Evolutionary conservation across 768 basidiomycete species (phyloP), one percentile per base, ranked within the genome.

Genomic region (Boletus vermiculosoides): DNA sequence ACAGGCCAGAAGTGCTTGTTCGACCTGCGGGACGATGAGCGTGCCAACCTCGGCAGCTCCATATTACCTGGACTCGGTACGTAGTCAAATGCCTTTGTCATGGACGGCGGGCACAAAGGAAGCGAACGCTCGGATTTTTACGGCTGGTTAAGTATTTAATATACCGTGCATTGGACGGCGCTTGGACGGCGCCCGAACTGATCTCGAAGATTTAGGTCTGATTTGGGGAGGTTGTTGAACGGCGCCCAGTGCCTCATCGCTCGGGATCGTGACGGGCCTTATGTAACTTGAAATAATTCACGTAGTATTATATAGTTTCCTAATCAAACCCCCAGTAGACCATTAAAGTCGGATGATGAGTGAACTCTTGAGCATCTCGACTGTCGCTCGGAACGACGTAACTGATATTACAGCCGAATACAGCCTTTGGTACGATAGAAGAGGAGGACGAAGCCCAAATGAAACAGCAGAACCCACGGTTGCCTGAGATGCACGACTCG

Each of bases 1-100:
- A 56, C 52, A 18, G 60, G 49, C 64, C 67, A 60, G 30, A 56
- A n/a, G 31, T 46, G 62, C 36, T 57, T 63, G 44, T 13, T 30
- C 7, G 46, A 18, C 50, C 20, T 63, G 25, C 56, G 54, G 23
- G 57, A 33, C 15, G 53, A 39, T 11, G 55, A 8, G 15, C 28
- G 53, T 10, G 50, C 25, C 25, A 40, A 10, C 20, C 25, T 23
- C 0, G 61, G 31, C 12, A 52, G 28, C 11, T 66, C 51, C 45
- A 31, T 15, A 10, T 18, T 25, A 2, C 16, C 33, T 12, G 45
- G 18, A 22, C 15, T 33, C 16, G 7, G 20, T 30, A n/a, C 20
- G 28, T 41, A 33, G 31, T 39, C 45, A 10, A 49, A 23, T 7
- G 47, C 11, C 45, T 65, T 65, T 28, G 55, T 51, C 63, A 68